Evolutionary conservation across 768 basidiomycete genomes (phyloP).

Genomic region (Harrya chromipes): DNA sequence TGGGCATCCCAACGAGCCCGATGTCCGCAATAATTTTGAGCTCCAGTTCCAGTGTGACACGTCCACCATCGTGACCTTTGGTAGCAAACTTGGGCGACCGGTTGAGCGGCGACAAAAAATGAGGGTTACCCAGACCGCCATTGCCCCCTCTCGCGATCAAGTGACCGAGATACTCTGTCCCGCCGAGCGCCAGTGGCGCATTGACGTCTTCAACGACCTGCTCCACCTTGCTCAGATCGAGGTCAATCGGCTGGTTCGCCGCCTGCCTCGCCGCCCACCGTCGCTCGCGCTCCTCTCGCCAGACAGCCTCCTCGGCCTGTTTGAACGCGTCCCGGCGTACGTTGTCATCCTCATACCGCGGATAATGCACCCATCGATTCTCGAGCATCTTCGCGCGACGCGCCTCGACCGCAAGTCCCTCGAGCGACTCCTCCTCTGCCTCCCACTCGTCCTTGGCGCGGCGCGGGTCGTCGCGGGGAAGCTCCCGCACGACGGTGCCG

Average conservation of each 20-base stretch:
- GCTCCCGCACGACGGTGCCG: slow-evolving; percentile 84
- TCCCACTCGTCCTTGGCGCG: slow-evolving; percentile 70
- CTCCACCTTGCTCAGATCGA: slow-evolving; percentile 61
- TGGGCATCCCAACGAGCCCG: slow-evolving; percentile 96
- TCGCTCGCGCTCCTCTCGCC: slow-evolving; percentile 59
- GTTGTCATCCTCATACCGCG: slow-evolving; percentile 60
- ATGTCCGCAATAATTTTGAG: slow-evolving; percentile 93
- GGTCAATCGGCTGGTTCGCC: slow-evolving; percentile 41
- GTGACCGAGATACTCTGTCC: slow-evolving; percentile 52
- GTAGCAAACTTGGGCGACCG: slow-evolving; percentile 88
- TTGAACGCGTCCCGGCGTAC: slow-evolving; percentile 61
- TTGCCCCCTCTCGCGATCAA: slow-evolving; percentile 73
- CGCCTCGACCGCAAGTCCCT: slow-evolving; percentile 43
- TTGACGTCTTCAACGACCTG: slow-evolving; percentile 31
- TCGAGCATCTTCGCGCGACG: slow-evolving; percentile 59
- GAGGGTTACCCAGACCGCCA: slow-evolving; percentile 88
- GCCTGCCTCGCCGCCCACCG: slow-evolving; percentile 46
- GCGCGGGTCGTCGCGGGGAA: slow-evolving; percentile 63
- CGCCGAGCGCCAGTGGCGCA: slow-evolving; percentile 61
- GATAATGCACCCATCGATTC: slow-evolving; percentile 80
- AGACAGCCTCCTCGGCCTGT: slow-evolving; percentile 62
- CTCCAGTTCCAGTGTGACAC: slow-evolving; percentile 80
- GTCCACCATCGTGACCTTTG: slow-evolving; percentile 67
- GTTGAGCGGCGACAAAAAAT: slow-evolving; percentile 64
- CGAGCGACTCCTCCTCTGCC: slow-evolving; percentile 59